These are phyloP conservation scores for Leccinellum luteum DNA, from an alignment of 768 basidiomycete genomes.

Conservation along the genomic window DNA sequence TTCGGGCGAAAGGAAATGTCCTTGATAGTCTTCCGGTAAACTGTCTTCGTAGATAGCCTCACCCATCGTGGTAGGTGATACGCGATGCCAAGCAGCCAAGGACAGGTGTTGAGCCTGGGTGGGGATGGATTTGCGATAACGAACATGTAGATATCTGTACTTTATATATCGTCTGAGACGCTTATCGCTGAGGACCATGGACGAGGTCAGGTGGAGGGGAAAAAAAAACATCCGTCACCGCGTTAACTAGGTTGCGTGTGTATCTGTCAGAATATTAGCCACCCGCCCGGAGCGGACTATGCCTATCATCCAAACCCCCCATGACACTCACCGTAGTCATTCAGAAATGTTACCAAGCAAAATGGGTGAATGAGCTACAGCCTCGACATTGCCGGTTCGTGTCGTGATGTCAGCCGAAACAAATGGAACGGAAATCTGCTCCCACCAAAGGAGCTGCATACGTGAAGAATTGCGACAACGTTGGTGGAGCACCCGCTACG, in stretches of 20 bases:
- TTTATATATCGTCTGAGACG: background rate
- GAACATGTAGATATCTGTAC: background rate
- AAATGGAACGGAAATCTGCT: background rate
- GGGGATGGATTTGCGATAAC: background rate
- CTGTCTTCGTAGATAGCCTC: background rate
- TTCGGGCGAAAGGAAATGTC: background rate
- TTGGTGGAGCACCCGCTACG: background rate
- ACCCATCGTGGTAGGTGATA: background rate
- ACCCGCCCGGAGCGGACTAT: background rate
- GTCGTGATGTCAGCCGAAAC: constrained; percentile 1
- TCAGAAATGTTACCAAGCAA: background rate
- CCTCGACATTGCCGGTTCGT: background rate
- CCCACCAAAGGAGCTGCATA: background rate
- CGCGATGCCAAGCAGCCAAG: background rate
- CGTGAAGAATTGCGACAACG: background rate
- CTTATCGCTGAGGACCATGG: constrained; percentile 8
- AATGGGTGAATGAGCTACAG: background rate
- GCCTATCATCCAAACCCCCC: background rate
- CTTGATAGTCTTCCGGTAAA: background rate
- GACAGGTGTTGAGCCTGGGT: background rate
- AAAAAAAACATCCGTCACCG: background rate
- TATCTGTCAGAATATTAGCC: background rate
- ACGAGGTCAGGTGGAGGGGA: background rate
- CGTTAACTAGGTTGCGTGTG: background rate
- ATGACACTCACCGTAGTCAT: background rate